These are phyloP conservation scores for Paraphaeosphaeria sporulosa DNA, from an alignment of 2,329 filamentous ascomycete species.

Conservation along the genomic window DNA sequence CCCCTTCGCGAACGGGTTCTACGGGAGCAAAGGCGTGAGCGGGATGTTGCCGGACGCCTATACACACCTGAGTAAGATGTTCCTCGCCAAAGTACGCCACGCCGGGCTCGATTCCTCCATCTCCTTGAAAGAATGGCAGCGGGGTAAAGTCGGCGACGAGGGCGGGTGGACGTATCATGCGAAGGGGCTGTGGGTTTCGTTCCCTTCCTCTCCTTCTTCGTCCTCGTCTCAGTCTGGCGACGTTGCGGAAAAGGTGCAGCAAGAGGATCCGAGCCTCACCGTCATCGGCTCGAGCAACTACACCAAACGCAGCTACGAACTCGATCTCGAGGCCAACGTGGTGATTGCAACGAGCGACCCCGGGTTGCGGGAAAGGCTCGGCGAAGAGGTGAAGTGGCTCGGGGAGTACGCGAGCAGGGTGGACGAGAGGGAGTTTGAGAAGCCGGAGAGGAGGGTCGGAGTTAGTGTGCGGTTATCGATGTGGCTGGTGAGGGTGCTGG, in stretches of 20 bases:
- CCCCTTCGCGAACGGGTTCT: conserved; percentile 95
- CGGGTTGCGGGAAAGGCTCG: conserved; percentile 74
- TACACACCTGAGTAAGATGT: conserved; percentile 83
- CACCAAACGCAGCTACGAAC: conserved; percentile 88
- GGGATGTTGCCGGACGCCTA: conserved; percentile 92
- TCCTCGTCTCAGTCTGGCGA: background rate
- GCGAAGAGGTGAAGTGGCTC: conserved; percentile 80
- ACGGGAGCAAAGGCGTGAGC: conserved; percentile 83
- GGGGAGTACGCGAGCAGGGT: conserved; percentile 75
- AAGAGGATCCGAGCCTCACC: conserved; percentile 73
- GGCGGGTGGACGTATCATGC: conserved; percentile 98
- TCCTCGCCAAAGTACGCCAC: conserved; percentile 70
- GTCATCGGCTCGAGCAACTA: conserved; percentile 95
- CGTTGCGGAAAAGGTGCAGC: conserved; percentile 61
- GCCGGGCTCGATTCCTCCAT: conserved; percentile 66
- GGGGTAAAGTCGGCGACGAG: conserved; percentile 79
- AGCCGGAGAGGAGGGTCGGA: conserved; percentile 81
- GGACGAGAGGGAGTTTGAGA: conserved; percentile 79
- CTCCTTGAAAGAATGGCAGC: conserved; percentile 84
- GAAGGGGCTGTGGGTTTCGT: conserved; percentile 90
- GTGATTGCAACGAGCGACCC: conserved; percentile 83
- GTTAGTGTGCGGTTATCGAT: conserved; percentile 87
- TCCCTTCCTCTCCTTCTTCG: conserved; percentile 55
- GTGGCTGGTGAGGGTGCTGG: conserved; percentile 89
- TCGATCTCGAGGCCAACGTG: conserved; percentile 90